Evolutionary conservation across 2,329 filamentous ascomycete genomes (phyloP), one percentile per base, ranked within the genome.

Genomic region (Colletotrichum endophyticum): DNA sequence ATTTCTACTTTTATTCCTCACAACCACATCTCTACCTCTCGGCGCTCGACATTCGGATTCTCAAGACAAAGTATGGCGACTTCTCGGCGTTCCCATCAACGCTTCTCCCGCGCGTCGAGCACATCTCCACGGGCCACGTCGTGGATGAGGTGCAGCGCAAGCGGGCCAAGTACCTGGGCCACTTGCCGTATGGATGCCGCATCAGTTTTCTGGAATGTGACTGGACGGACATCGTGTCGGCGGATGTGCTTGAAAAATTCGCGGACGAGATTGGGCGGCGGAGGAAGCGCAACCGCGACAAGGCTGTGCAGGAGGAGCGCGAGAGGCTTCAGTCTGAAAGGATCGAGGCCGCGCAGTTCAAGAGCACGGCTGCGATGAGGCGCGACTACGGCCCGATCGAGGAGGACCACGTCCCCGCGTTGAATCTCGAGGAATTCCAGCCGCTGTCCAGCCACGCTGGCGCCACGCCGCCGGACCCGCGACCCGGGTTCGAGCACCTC

Each of bases 121-220:
- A 95, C 81, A 94, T 98, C 32, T 97, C 95, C 1, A 95, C 94
- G 2, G 96, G 95, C 2, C 95, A 98, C 81, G 93, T 95, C 7
- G 92, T 98, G 7, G 96, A 98, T 79, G 96, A 98, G 81, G 93
- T 94, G 19, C 84, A 98, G 70, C 92, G 96, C 63, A 96, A 94
- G 82, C 92, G 95, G 36, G 93, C 95, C 72, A 98, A 97, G 83
- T 98, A 98, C 79, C 90, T 98, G 5, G 92, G 92, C 1, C 96
- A 98, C 84, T 89, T 98, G 8, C 96, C 96, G 0, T 93, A 94
- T 67, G 96, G 96, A n/a, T 98, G 96, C 83, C 94, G 98, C 79
- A 95, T 98, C 57, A 95, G 91, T 79, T 98, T 98, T 81, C 85
- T 98, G 2, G 96, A 98, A 85, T 98, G 96, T 82, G 96, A 98